These are phyloP conservation scores for Aspergillus clavatus DNA, from an alignment of 2,329 filamentous ascomycete species.

Conservation along the genomic window DNA sequence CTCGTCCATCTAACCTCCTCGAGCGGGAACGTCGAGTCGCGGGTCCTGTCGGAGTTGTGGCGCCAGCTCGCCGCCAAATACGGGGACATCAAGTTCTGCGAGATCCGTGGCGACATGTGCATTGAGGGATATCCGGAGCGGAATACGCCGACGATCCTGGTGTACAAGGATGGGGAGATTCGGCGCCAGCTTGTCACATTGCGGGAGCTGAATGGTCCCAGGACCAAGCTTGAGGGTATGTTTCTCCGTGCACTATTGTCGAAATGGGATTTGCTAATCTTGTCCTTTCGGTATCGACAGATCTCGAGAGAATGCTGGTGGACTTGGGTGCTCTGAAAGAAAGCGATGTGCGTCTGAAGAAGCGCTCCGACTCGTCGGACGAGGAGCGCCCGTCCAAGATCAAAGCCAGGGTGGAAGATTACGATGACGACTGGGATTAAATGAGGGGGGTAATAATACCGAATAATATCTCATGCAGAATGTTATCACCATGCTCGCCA, in stretches of 20 bases:
- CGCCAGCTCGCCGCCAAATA: conserved; percentile 76
- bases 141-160: conserved; percentile 89
- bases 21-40: conserved; percentile 78
- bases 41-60: conserved; percentile 81
- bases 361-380: conserved; percentile 52
- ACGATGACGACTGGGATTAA: conserved; percentile 57
- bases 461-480: background rate
- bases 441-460: background rate
- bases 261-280: conserved; percentile 6
- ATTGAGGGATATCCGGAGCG: conserved; percentile 94
- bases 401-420: conserved; percentile 43
- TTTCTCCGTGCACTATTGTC: too few relatives aligned
- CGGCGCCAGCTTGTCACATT: conserved; percentile 88
- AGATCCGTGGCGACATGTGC: conserved; percentile 85
- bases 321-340: conserved; percentile 74
- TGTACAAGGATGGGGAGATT: conserved; percentile 92
- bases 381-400: conserved; percentile 51
- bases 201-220: conserved; percentile 67
- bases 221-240: conserved; percentile 58
- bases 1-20: conserved; percentile 78
- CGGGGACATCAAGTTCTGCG: conserved; percentile 94
- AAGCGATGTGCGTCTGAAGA: conserved; percentile 70
- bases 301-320: conserved; percentile 76
- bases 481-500: too few relatives aligned
- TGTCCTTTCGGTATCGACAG: conserved; percentile 25